phyloP scores from a whole-genome alignment of 257 asterid genomes.

The Penstemon newberryi region DNA sequence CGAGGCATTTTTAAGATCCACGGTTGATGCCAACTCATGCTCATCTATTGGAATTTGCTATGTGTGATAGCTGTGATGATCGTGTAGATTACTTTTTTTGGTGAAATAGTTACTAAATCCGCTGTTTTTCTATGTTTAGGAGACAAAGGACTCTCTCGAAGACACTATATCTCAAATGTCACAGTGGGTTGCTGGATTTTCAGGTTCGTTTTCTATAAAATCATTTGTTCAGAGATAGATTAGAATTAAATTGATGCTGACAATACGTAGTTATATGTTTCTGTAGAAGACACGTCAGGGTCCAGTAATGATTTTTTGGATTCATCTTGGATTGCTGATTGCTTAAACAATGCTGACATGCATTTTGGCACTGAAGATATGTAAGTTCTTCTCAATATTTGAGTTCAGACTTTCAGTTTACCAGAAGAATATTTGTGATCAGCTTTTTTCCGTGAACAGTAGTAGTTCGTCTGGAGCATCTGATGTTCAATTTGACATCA shows the following conservation, averaged over 20 bases:
- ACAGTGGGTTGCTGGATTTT: conserved; percentile 63
- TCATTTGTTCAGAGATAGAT: background rate
- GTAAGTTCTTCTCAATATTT: conserved; percentile 39
- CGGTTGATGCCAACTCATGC: conserved; percentile 43
- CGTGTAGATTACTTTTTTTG: background rate
- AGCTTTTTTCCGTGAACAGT: conserved; percentile 34
- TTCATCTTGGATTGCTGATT: conserved; percentile 70
- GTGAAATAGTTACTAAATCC: conserved; percentile 2
- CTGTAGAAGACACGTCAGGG: conserved; percentile 25
- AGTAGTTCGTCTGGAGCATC: conserved; percentile 48
- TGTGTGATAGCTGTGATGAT: background rate
- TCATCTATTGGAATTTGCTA: background rate
- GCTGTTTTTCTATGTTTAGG: conserved; percentile 42
- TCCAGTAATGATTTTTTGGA: conserved; percentile 51
- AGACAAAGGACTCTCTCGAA: conserved; percentile 52
- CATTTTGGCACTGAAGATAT: conserved; percentile 40
- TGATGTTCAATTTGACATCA: conserved; percentile 50
- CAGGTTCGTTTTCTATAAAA: conserved; percentile 40
- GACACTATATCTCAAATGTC: conserved; percentile 61
- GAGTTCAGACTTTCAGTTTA: background rate
- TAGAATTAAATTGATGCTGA: background rate
- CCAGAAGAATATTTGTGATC: conserved; percentile 16
- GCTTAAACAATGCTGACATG: conserved; percentile 55
- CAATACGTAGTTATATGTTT: conserved; percentile 1
- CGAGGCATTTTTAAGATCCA: conserved; percentile 60